Evolutionary conservation across 140 eudicot species (phyloP).

Genomic region (Erigeron philadelphicus): DNA sequence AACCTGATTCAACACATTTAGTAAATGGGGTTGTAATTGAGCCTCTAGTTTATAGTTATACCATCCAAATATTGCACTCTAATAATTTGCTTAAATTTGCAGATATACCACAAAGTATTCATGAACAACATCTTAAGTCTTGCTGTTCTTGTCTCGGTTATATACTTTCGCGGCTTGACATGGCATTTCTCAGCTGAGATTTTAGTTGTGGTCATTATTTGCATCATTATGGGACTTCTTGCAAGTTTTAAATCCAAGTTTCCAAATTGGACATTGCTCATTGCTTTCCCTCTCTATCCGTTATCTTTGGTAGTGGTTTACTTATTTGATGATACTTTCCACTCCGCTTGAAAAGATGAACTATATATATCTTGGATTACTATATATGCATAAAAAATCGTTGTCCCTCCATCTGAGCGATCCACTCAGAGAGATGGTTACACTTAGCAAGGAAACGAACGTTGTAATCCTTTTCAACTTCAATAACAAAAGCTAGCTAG

Average conservation of each 20-base stretch:
- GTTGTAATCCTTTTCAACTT: background rate
- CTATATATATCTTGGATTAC: background rate
- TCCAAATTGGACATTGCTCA: constrained; percentile 48
- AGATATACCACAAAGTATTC: constrained; percentile 59
- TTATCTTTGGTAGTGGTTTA: constrained; percentile 54
- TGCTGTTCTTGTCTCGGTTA: constrained; percentile 42
- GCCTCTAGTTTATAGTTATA: background rate
- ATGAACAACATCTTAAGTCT: constrained; percentile 63
- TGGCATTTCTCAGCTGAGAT: constrained; percentile 59
- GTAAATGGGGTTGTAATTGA: background rate
- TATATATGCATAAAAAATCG: background rate
- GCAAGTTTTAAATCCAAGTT: constrained; percentile 42
- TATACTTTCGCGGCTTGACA: constrained; percentile 40
- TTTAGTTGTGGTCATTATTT: constrained; percentile 41
- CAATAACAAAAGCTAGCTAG: too few species aligned
- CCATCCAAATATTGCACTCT: too few species aligned
- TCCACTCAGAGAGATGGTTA: background rate
- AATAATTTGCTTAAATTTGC: constrained; percentile 13
- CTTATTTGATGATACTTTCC: constrained; percentile 28
- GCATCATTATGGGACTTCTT: constrained; percentile 35
- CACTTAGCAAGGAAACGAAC: background rate
- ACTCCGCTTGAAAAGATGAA: background rate
- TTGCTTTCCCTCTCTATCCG: constrained; percentile 59
- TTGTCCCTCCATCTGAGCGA: background rate
- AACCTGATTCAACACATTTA: background rate